These are phyloP conservation scores for Asterophora lycoperdoides DNA, from an alignment of 768 basidiomycete genomes.

Conservation along the genomic window DNA sequence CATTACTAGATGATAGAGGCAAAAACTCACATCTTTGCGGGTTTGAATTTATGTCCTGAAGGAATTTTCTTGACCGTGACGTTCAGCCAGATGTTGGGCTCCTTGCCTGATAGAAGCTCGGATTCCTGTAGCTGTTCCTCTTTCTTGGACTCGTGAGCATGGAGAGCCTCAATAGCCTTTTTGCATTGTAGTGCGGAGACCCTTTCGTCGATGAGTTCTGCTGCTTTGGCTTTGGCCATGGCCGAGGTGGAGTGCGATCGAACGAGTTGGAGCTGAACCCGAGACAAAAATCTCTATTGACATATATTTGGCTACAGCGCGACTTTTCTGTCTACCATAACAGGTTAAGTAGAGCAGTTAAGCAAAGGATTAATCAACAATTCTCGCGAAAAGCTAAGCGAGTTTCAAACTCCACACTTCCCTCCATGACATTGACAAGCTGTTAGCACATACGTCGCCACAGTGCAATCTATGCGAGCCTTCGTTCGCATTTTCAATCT, in stretches of 20 bases:
- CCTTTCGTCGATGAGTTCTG: slow-evolving; percentile 61
- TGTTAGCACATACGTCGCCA: too few relatives aligned
- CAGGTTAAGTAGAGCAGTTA: too few relatives aligned
- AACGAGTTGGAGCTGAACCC: neutral
- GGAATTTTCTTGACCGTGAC: slow-evolving; percentile 82
- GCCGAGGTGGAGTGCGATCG: neutral
- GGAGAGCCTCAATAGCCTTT: slow-evolving; percentile 75
- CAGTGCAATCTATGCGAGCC: too few relatives aligned
- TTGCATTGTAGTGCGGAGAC: slow-evolving; percentile 72
- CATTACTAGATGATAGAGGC: neutral
- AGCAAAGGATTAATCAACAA: too few relatives aligned
- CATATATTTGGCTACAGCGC: slow-evolving; percentile 15
- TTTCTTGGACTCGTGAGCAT: slow-evolving; percentile 62
- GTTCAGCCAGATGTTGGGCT: slow-evolving; percentile 87
- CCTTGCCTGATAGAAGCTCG: slow-evolving; percentile 72
- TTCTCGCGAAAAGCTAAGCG: too few relatives aligned
- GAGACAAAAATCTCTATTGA: slow-evolving; percentile 16
- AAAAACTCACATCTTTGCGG: slow-evolving; percentile 70
- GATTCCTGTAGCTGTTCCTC: slow-evolving; percentile 62
- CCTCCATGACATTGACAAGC: too few relatives aligned
- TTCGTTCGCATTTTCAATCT: too few relatives aligned
- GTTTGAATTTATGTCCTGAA: slow-evolving; percentile 72
- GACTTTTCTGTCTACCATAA: too few relatives aligned
- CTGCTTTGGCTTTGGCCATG: slow-evolving; percentile 38
- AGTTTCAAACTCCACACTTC: too few relatives aligned